Conservation (phyloP, 2,329 filamentous ascomycete species). For the Colletotrichum sp. region DNA sequence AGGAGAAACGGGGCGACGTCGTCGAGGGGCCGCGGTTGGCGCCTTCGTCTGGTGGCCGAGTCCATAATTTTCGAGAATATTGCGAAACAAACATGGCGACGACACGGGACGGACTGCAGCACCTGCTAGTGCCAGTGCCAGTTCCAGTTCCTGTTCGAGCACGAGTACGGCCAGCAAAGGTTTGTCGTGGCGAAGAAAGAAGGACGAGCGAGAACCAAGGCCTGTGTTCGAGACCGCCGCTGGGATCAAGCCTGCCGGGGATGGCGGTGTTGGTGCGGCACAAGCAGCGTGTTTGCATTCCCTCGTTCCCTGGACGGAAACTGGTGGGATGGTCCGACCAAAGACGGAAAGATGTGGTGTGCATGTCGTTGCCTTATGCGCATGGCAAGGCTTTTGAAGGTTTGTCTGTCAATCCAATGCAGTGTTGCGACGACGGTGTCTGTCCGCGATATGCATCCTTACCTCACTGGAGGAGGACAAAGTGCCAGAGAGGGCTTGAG, state of each 20-base stretch:
- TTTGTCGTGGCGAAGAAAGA: background rate
- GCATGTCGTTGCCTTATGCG: slow-evolving; percentile 16
- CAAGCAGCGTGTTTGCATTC: slow-evolving; percentile 7
- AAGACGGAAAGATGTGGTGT: slow-evolving; percentile 3
- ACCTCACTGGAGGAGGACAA: background rate
- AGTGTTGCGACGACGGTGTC: background rate
- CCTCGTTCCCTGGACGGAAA: background rate
- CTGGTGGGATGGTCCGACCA: slow-evolving; percentile 4
- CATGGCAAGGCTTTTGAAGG: background rate
- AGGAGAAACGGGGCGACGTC: background rate
- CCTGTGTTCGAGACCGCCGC: background rate
- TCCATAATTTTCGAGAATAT: background rate
- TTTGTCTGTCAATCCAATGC: background rate
- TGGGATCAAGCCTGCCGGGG: slow-evolving; percentile 4
- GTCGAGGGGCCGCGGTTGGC: background rate
- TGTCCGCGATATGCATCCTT: background rate
- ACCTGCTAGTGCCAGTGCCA: background rate
- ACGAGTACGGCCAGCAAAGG: background rate
- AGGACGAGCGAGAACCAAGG: background rate
- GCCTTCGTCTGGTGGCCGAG: background rate
- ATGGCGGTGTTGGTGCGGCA: slow-evolving; percentile 6
- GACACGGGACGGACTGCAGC: background rate
- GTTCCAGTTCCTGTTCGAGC: background rate
- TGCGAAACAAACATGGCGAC: slow-evolving; percentile 1
- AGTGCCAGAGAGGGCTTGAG: background rate